Percentiles rank a stretch among this genome's conserved stretches.
These are phyloP conservation scores for Yarrowia divulgata DNA, from an alignment of 805 yeast genomes.

Conservation along the genomic window DNA sequence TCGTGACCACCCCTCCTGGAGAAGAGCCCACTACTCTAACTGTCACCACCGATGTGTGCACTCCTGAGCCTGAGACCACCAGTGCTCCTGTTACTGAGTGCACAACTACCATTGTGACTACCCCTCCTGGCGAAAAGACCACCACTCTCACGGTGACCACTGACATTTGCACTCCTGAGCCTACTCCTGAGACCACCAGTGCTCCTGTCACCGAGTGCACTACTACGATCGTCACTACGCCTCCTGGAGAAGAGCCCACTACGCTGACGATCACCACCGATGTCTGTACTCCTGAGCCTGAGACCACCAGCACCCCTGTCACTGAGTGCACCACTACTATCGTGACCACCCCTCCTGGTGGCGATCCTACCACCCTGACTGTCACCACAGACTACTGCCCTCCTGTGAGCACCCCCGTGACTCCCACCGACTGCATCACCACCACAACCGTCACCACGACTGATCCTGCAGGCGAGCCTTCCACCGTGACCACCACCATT, in stretches of 20 bases:
- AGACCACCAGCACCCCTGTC: neutral
- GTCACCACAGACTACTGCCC: constrained; percentile 20
- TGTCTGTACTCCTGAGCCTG: constrained; percentile 5
- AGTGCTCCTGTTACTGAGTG: constrained; percentile 1
- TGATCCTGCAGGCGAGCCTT: constrained; percentile 12
- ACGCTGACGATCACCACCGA: constrained; percentile 13
- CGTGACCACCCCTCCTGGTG: constrained; percentile 2
- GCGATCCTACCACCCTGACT: constrained; percentile 5
- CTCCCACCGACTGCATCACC: constrained; percentile 15
- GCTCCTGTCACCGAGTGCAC: constrained; percentile 1
- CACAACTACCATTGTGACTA: neutral
- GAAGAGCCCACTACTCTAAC: constrained; percentile 3
- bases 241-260: constrained; percentile 6
- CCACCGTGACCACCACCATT: constrained; percentile 14
- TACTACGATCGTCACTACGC: neutral
- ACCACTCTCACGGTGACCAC: constrained; percentile 6
- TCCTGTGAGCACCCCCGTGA: constrained; percentile 8
- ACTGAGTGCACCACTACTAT: constrained; percentile 3
- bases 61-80: constrained; percentile 1
- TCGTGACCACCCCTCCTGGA: constrained; percentile 5
- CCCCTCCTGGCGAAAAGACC: constrained; percentile 13
- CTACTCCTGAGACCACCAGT: neutral
- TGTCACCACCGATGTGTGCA: constrained; percentile 6
- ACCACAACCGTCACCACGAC: constrained; percentile 14
- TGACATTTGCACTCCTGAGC: constrained; percentile 11